Evolutionary conservation across 2,329 filamentous ascomycete genomes (phyloP), one percentile per base, ranked within the genome.

Genomic region (Diaporthe sp.): DNA sequence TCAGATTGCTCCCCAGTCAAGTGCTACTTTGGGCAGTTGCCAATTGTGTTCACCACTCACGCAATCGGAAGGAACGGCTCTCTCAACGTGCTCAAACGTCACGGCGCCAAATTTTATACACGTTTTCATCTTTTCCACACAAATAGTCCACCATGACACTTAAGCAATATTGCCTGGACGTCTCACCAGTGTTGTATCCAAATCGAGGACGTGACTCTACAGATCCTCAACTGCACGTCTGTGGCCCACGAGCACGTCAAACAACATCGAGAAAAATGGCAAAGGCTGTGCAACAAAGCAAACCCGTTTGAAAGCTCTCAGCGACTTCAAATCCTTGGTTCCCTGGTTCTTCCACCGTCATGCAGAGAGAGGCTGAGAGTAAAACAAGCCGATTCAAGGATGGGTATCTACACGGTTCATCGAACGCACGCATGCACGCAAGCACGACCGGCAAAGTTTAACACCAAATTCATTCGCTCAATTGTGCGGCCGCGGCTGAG

Each of bases 331-430:
- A 6, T 7, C 2, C 13, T 19, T 13, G n/a, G 13, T 22, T 37
- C 8, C 19, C n/a, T 28, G 22, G 22, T 28, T 28, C 46, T 42
- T 34, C 22, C 7, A 42, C 19, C 1, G 39, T n/a, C 5, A 3
- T 12, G 49, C 13, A 19, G 8, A 8, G 37, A 34, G 22, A 28
- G 9, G 25, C 55, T 37, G 34, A 51, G 1, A 44, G 44, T 17
- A 65, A 17, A 37, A 5, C 2, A 19, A 22, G 58, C 34, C 10
- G 39, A 8, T 12, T 55, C 34, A 42, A 42, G 46, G 25, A 25
- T 57, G 58, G 71, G 58, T 65, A 57, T 73, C 71, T 73, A 37
- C 61, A 46, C 39, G 13, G 22, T 65, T 53, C 58, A 25, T 13
- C 34, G 10, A 22, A 31, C 34, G 12, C 65, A 53, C 65, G 22